phyloP scores from a whole-genome alignment of 2,329 filamentous ascomycete genomes.

The Lasiodiplodia gonubiensis region DNA sequence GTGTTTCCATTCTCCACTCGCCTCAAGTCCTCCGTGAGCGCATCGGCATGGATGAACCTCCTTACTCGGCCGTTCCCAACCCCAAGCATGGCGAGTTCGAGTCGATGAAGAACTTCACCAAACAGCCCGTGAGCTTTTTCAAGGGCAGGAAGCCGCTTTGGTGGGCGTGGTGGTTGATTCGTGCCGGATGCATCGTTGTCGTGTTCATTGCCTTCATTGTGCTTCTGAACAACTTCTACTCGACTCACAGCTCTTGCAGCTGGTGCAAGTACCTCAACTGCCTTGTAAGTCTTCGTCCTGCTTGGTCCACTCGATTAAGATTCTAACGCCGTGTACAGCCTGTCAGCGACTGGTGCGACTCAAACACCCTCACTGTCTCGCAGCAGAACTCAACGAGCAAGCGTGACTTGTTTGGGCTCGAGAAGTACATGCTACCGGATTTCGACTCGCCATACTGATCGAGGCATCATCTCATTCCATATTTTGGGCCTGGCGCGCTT shows the following conservation, averaged over 20 bases:
- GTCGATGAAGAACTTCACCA: slow-evolving; percentile 52
- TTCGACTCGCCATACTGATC: slow-evolving; percentile 11
- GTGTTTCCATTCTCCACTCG: slow-evolving; percentile 86
- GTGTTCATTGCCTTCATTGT: slow-evolving; percentile 86
- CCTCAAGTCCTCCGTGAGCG: slow-evolving; percentile 78
- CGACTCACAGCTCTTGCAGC: slow-evolving; percentile 72
- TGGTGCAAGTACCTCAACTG: slow-evolving; percentile 98
- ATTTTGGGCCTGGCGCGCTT: neutral
- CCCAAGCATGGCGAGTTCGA: slow-evolving; percentile 53
- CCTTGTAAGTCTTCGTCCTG: slow-evolving; percentile 67
- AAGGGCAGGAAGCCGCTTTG: slow-evolving; percentile 89
- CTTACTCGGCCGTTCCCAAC: slow-evolving; percentile 69
- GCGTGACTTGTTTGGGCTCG: slow-evolving; percentile 29
- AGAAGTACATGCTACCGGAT: neutral
- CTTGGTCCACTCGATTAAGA: neutral
- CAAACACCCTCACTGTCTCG: slow-evolving; percentile 35
- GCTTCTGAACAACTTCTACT: slow-evolving; percentile 90
- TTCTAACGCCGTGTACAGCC: slow-evolving; percentile 31
- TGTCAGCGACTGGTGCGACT: slow-evolving; percentile 45
- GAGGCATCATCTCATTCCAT: neutral
- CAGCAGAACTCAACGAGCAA: slow-evolving; percentile 17
- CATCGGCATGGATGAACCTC: slow-evolving; percentile 70
- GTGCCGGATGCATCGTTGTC: slow-evolving; percentile 77
- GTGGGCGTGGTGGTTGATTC: slow-evolving; percentile 97
- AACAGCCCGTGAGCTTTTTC: slow-evolving; percentile 73